These are phyloP conservation scores for Acer negundo DNA, from an alignment of 345 rosid genomes.

Conservation along the genomic window DNA sequence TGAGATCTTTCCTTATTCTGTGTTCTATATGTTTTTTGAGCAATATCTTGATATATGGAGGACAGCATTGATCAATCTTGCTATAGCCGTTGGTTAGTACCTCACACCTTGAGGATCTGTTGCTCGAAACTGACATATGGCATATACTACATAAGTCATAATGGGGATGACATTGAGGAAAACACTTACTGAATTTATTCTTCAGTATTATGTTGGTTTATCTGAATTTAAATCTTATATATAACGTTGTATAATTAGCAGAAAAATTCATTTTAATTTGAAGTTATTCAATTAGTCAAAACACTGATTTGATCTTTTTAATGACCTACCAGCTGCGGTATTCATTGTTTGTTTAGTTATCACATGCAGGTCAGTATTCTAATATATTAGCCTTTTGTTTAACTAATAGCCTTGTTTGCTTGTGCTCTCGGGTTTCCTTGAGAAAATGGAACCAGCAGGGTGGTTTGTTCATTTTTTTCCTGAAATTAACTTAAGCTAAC, in stretches of 20 bases:
- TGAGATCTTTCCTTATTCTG: slow-evolving; percentile 96
- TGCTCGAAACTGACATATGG: slow-evolving; percentile 9
- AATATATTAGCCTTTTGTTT: not conserved
- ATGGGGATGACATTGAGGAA: too few species aligned
- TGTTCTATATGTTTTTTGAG: slow-evolving; percentile 97
- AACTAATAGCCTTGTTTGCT: not conserved
- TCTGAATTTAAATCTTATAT: not conserved
- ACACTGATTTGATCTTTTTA: slow-evolving; percentile 15
- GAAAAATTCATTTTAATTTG: not conserved
- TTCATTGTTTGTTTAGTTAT: slow-evolving; percentile 84
- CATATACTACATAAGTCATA: not conserved
- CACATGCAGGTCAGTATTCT: slow-evolving; percentile 78
- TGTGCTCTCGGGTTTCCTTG: not conserved
- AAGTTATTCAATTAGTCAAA: slow-evolving; percentile 8
- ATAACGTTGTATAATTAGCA: not conserved
- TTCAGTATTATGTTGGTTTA: not conserved
- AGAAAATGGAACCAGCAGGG: not conserved
- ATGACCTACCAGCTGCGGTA: slow-evolving; percentile 68
- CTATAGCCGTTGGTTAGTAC: slow-evolving; percentile 90
- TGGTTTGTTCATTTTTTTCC: not conserved
- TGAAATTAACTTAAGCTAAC: not conserved
- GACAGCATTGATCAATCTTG: slow-evolving; percentile 89
- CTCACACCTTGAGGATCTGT: slow-evolving; percentile 9
- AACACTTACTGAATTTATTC: too few species aligned
- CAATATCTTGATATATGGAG: slow-evolving; percentile 98